A percentile compares a stretch with the other conserved stretches of the same genome.
These are phyloP conservation scores for Wickerhamomyces silvicola DNA, from an alignment of 805 yeast genomes.

Conservation along the genomic window DNA sequence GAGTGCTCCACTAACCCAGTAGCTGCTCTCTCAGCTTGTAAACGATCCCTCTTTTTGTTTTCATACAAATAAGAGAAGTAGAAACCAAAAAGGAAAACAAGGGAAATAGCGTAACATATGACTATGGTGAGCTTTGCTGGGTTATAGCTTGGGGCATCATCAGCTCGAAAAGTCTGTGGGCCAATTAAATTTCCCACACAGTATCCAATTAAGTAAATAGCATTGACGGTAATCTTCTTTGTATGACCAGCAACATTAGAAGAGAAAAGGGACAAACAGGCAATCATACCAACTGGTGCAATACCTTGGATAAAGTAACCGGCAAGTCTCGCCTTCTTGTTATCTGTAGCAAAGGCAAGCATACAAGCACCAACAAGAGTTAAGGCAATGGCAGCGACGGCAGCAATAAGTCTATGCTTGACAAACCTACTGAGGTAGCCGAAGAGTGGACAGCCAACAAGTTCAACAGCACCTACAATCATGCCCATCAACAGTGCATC, in stretches of 20 bases:
- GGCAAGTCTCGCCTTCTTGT: conserved; percentile 5
- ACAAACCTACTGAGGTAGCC: no score
- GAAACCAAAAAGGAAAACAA: neutral
- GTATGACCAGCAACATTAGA: conserved; percentile 64
- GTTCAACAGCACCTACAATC: conserved; percentile 34
- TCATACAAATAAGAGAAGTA: conserved; percentile 2
- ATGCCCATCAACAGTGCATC: conserved; percentile 23
- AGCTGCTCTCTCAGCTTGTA: conserved; percentile 14
- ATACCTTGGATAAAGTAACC: conserved; percentile 4
- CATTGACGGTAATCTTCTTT: conserved; percentile 53
- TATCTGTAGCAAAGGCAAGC: conserved; percentile 23
- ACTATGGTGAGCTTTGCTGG: no score
- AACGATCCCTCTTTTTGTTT: neutral
- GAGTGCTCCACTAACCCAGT: conserved; percentile 10
- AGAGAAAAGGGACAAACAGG: conserved; percentile 26
- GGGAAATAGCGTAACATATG: no score
- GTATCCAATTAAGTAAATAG: conserved; percentile 53
- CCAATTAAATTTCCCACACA: conserved; percentile 60
- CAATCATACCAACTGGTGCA: conserved; percentile 26
- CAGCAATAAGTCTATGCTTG: no score
- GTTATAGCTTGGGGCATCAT: no score
- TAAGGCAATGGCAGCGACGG: conserved; percentile 33
- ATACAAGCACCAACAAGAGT: conserved; percentile 25
- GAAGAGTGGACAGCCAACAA: conserved; percentile 26
- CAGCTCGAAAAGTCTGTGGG: no score